Evolutionary conservation across 768 basidiomycete genomes (phyloP), one percentile per base, ranked within the genome.

Genomic region (Hemileccinum rubropunctum): DNA sequence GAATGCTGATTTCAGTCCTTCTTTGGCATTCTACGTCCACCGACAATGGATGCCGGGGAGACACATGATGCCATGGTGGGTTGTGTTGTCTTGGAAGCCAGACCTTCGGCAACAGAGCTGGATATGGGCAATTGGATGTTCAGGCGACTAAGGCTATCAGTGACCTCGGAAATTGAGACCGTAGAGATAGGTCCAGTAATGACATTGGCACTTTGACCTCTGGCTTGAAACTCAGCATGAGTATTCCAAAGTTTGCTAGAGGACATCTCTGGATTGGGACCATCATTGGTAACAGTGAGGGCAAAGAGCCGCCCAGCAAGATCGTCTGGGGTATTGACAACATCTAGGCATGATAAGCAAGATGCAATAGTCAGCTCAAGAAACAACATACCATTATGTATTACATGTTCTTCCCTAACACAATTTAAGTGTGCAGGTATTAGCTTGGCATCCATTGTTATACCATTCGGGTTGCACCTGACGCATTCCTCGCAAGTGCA

Each of bases 401-500:
- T 3, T 13, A 39, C 6, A 20, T 7, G 28, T 33, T 50, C 18
- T 3, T 42, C 26, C 13, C 28, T 15, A 10, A 45, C 28, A 20
- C n/a, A 5, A 1, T 51, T 47, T 11, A 33, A 17, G 15, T 54
- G 52, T 1, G 40, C 20, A 13, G 52, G 49, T 11, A 57, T 27
- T n/a, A 47, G 43, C 11, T 23, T 12, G 2, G 41, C 8, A 11
- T 49, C 45, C 37, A 57, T 56, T 6, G 38, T 6, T 2, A 36
- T 27, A 6, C 54, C 50, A 23, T 45, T 45, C 5, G 51, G 17
- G 4, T 45, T 13, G 4, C 17, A 23, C 21, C 23, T 1, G 10
- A 47, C 23, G n/a, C 47, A 52, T 20, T 52, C 36, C 40, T 52
- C 21, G 21, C 54, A 56, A 2, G n/a, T 45, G 33, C 54, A 52